Evolutionary conservation across 345 rosid species (phyloP).

Genomic region (Bruguiera parviflora): DNA sequence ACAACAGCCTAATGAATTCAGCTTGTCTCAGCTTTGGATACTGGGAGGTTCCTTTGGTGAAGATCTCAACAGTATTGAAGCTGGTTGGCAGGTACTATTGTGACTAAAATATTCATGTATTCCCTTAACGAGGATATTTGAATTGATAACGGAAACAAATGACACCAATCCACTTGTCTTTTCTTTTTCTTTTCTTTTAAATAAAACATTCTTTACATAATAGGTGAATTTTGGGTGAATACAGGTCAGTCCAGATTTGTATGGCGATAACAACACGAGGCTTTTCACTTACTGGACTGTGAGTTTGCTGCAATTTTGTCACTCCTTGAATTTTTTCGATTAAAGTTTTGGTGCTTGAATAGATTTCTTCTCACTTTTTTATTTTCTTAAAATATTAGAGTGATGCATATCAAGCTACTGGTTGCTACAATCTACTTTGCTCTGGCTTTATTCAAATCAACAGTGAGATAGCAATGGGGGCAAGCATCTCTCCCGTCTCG

Average conservation of each 20-base stretch:
- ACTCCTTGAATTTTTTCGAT: background rate
- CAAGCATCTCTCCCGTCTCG: conserved; percentile 96
- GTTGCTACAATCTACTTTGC: conserved; percentile 94
- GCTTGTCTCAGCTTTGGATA: conserved; percentile 96
- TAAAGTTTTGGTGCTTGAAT: background rate
- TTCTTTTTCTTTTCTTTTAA: background rate
- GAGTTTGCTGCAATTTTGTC: conserved; percentile 29
- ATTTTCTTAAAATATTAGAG: conserved; percentile 37
- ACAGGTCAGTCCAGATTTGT: conserved; percentile 98
- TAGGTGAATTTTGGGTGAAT: conserved; percentile 14
- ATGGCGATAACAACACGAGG: conserved; percentile 98
- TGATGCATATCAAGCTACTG: conserved; percentile 96
- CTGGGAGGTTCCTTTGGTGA: conserved; percentile 96
- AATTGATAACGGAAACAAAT: conserved; percentile 10
- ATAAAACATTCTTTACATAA: background rate
- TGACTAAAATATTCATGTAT: conserved; percentile 2
- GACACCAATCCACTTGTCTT: background rate
- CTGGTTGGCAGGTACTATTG: conserved; percentile 89
- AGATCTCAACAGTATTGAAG: conserved; percentile 98
- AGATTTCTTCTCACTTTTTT: background rate
- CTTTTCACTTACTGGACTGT: conserved; percentile 99
- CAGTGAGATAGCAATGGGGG: conserved; percentile 91
- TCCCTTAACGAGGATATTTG: conserved; percentile 17
- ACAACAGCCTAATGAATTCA: conserved; percentile 91
- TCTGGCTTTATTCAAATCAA: conserved; percentile 96